These are phyloP conservation scores for Lepiota venenata DNA, from an alignment of 768 basidiomycete species.

Conservation along the genomic window DNA sequence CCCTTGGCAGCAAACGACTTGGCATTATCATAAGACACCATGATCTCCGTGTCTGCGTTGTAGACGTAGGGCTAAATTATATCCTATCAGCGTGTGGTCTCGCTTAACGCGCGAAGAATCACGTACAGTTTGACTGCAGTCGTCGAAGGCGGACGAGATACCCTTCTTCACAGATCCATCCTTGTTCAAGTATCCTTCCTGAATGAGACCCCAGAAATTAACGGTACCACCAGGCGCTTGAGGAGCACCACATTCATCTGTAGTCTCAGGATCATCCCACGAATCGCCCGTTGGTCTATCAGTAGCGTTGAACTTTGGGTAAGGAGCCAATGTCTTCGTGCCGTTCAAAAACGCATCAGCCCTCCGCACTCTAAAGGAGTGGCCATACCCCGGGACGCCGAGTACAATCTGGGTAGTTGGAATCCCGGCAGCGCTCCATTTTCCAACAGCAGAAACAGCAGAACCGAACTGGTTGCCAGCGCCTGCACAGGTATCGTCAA, in stretches of 20 bases:
- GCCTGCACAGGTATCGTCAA: conserved; percentile 74
- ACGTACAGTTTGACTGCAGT: conserved; percentile 72
- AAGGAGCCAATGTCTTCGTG: conserved; percentile 39
- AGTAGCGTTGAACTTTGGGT: conserved; percentile 50
- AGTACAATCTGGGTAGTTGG: conserved; percentile 67
- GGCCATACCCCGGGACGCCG: conserved; percentile 82
- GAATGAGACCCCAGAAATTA: conserved; percentile 66
- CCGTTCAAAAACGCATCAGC: conserved; percentile 40
- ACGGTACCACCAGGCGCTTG: conserved; percentile 48
- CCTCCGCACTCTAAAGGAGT: conserved; percentile 60
- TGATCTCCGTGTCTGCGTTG: conserved; percentile 35
- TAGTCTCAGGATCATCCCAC: conserved; percentile 53
- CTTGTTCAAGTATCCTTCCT: conserved; percentile 47
- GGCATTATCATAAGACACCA: conserved; percentile 49
- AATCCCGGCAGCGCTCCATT: conserved; percentile 78
- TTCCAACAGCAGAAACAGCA: conserved; percentile 64
- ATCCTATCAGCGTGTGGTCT: not conserved
- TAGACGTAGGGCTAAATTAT: conserved; percentile 40
- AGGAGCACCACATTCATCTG: conserved; percentile 56
- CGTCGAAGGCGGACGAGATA: conserved; percentile 53
- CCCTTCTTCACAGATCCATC: conserved; percentile 45
- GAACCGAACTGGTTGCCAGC: conserved; percentile 64
- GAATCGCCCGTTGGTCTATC: conserved; percentile 55
- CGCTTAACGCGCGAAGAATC: not conserved
- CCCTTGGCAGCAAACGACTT: conserved; percentile 52